Evolutionary conservation across 2,329 filamentous ascomycete genomes (phyloP).

Genomic region (Juglanconis oblonga): DNA sequence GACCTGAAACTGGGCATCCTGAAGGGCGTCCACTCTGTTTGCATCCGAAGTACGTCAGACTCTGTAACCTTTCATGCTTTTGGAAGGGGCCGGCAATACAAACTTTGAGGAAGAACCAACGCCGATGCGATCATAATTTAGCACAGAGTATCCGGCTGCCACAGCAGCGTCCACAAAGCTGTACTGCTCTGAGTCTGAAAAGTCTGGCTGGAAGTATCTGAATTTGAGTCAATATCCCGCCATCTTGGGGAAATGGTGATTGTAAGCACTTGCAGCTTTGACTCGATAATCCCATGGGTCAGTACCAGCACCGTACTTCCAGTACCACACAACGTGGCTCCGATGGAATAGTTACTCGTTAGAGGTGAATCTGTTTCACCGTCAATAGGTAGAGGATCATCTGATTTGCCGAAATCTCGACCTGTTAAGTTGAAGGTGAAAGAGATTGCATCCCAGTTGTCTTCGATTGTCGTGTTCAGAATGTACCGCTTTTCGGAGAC

Average conservation of each 20-base stretch:
- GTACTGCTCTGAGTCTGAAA: slow-evolving; percentile 22
- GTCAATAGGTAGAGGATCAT: slow-evolving; percentile 24
- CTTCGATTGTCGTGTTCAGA: slow-evolving; percentile 23
- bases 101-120: slow-evolving; percentile 31
- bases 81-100: background rate
- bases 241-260: background rate
- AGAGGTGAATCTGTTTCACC: slow-evolving; percentile 22
- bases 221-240: background rate
- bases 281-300: slow-evolving; percentile 31
- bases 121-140: slow-evolving; percentile 31
- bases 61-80: background rate
- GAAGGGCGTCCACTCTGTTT: slow-evolving; percentile 22
- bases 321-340: slow-evolving; percentile 27
- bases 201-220: slow-evolving; percentile 28
- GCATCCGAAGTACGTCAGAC: background rate
- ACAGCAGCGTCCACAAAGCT: slow-evolving; percentile 27
- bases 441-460: slow-evolving; percentile 28
- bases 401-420: slow-evolving; percentile 21
- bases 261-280: slow-evolving; percentile 24
- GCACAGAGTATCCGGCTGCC: slow-evolving; percentile 27
- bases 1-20: slow-evolving; percentile 31
- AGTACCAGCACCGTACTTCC: slow-evolving; percentile 25
- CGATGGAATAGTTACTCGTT: slow-evolving; percentile 25
- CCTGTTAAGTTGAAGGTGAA: slow-evolving; percentile 28
- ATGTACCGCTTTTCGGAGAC: slow-evolving; percentile 27